phyloP scores from a whole-genome alignment of 345 rosid genomes.

The Pistacia integerrima region DNA sequence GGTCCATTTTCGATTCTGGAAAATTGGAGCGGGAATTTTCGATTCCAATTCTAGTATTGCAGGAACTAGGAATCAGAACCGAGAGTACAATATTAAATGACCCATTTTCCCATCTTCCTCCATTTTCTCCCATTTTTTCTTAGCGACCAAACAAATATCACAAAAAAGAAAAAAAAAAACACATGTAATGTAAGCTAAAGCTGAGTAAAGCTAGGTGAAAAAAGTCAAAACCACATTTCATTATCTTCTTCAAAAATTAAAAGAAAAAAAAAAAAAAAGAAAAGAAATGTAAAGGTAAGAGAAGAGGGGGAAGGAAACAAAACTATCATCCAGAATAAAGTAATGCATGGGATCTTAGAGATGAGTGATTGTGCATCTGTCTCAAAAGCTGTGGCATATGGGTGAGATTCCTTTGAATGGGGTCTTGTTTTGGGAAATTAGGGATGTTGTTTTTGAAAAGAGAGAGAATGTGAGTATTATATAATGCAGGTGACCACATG shows the following conservation, averaged over 20 bases:
- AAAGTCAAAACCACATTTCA: not conserved
- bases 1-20: no score
- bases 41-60: no score
- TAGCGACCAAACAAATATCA: slow-evolving; percentile 21
- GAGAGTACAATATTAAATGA: no score
- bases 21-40: no score
- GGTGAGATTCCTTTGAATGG: slow-evolving; percentile 21
- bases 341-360: slow-evolving; percentile 12
- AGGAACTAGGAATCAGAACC: no score
- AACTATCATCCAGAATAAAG: slow-evolving; percentile 28
- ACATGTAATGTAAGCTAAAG: not conserved
- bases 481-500: slow-evolving; percentile 28
- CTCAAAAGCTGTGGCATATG: not conserved
- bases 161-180: not conserved
- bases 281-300: not conserved
- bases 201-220: not conserved
- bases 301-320: slow-evolving; percentile 19
- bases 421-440: slow-evolving; percentile 27
- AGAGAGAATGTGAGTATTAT: slow-evolving; percentile 20
- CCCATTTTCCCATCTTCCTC: not conserved
- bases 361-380: not conserved
- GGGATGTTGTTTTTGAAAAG: slow-evolving; percentile 31
- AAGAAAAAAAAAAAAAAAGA: not conserved
- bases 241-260: not conserved
- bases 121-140: slow-evolving; percentile 23